Base-by-base conservation (phyloP, 805 yeast species). In the Nakazawaea ambrosiae region DNA sequence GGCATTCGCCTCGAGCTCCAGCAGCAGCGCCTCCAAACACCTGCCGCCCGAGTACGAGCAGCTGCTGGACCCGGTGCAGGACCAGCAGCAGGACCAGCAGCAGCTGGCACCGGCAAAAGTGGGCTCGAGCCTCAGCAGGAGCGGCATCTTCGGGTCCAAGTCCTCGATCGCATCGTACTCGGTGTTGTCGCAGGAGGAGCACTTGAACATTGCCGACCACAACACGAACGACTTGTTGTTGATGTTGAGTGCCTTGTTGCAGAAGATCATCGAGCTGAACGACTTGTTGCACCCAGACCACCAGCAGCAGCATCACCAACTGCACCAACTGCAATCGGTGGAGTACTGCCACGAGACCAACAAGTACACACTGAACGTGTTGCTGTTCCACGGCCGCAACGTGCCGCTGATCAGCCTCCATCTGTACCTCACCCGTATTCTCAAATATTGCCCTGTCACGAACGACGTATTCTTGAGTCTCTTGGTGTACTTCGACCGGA, bases 361-460 rank as follows among this genome's bases (percentile, higher is more conserved):
- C 12, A 50, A 49, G 31, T 78, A 74, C 46, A 63, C 75, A 12
- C 82, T 80, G 3, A 78, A 77, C 43, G 85, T 90, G 4, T 63
- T 90, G 40, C 92, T 96, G 32, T 92, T 92, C 57, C 96, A 88
- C 58, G 98, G 98, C 14, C 79, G 95, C 41, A 94, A 90, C 54
- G 81, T 92, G 8, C 98, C 98, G 1, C 96, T 94, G n/a, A 92
- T 92, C 37, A 76, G 89, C 10, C 70, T 92, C 33, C 88, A 87
- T 50, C 92, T 95, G 16, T 92, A 92, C 55, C 68, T 92, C 42
- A 74, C 86, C 30, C 77, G 98, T 53, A 90, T 92, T 20, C 74
- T 90, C 55, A 90, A 90, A 60, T 92, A 92, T 61, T 92, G 99
- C 58, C 97, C 99, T 0, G 92, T 92, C n/a, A 89, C 98, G 2